phyloP scores from a whole-genome alignment of 768 basidiomycete genomes.

The Lepiota brunneoincarnata region DNA sequence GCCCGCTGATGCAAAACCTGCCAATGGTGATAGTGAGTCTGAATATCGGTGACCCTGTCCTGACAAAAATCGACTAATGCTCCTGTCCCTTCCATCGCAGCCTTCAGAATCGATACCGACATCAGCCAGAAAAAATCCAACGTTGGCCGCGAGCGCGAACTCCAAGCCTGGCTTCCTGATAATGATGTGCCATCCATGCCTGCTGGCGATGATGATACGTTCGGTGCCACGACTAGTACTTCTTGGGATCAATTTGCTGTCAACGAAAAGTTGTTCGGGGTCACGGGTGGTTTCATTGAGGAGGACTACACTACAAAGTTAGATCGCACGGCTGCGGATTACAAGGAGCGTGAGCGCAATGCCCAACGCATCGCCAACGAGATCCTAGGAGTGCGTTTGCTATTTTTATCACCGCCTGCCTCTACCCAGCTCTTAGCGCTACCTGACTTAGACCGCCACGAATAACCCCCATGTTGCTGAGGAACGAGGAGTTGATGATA shows the following conservation, averaged over 20 bases:
- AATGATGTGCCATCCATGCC: conserved; percentile 27
- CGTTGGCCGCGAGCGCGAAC: conserved; percentile 63
- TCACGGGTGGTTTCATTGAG: conserved; percentile 90
- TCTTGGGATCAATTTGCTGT: conserved; percentile 92
- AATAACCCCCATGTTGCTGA: conserved; percentile 88
- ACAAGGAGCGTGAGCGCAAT: conserved; percentile 81
- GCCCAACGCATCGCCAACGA: conserved; percentile 89
- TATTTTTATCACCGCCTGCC: conserved; percentile 2
- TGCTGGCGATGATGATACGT: conserved; percentile 63
- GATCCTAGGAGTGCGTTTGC: conserved; percentile 72
- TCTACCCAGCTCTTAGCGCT: conserved; percentile 8
- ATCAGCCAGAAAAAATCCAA: conserved; percentile 57
- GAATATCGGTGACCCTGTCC: background rate
- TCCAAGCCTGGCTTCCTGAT: conserved; percentile 74
- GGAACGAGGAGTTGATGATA: conserved; percentile 79
- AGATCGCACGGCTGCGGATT: conserved; percentile 81
- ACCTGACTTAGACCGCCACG: conserved; percentile 43
- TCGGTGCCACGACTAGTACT: conserved; percentile 43
- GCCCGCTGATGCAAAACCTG: conserved; percentile 64
- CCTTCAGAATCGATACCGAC: conserved; percentile 81
- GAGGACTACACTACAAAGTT: conserved; percentile 93
- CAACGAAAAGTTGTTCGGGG: conserved; percentile 92
- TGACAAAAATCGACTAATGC: conserved; percentile 3
- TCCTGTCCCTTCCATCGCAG: conserved; percentile 31
- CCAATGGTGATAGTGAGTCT: conserved; percentile 71